These are phyloP conservation scores for Austroboletus festivus DNA, from an alignment of 768 basidiomycete genomes.

Conservation along the genomic window DNA sequence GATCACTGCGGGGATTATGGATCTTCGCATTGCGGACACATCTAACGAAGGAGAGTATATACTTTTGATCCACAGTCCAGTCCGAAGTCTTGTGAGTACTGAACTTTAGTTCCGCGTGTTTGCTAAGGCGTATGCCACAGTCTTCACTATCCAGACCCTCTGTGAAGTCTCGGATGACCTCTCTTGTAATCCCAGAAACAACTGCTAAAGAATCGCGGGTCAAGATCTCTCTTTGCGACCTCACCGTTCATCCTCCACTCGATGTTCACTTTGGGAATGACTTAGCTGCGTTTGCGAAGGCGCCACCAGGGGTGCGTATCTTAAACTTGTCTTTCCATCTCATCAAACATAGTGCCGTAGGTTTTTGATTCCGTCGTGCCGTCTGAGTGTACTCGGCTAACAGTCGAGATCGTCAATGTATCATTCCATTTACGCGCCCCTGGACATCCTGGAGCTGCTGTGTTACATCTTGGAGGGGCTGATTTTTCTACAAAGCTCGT, in stretches of 20 bases:
- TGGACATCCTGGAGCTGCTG: constrained; percentile 59
- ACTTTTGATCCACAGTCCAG: constrained; percentile 54
- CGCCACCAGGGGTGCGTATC: constrained; percentile 80
- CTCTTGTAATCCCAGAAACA: constrained; percentile 55
- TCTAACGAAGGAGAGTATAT: constrained; percentile 30
- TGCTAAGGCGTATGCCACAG: constrained; percentile 30
- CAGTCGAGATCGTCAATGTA: constrained; percentile 62
- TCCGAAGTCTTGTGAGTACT: constrained; percentile 54
- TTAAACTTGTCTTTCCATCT: constrained; percentile 1
- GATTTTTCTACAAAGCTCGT: constrained; percentile 73
- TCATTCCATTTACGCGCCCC: constrained; percentile 61
- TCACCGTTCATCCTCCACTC: constrained; percentile 59
- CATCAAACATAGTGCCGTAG: constrained; percentile 32
- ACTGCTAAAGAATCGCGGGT: constrained; percentile 77
- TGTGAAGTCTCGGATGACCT: constrained; percentile 65
- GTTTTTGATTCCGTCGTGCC: constrained; percentile 93
- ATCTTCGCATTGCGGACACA: constrained; percentile 54
- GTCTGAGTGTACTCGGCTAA: constrained; percentile 74
- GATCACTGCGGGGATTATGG: constrained; percentile 60
- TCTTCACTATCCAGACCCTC: constrained; percentile 45
- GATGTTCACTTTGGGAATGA: constrained; percentile 64
- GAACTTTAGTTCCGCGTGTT: background rate
- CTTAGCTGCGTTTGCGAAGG: constrained; percentile 61
- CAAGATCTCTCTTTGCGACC: constrained; percentile 57
- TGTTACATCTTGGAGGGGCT: constrained; percentile 60